These are phyloP conservation scores for Biancaea sappan DNA, from an alignment of 306 rosid genomes.

Conservation along the genomic window DNA sequence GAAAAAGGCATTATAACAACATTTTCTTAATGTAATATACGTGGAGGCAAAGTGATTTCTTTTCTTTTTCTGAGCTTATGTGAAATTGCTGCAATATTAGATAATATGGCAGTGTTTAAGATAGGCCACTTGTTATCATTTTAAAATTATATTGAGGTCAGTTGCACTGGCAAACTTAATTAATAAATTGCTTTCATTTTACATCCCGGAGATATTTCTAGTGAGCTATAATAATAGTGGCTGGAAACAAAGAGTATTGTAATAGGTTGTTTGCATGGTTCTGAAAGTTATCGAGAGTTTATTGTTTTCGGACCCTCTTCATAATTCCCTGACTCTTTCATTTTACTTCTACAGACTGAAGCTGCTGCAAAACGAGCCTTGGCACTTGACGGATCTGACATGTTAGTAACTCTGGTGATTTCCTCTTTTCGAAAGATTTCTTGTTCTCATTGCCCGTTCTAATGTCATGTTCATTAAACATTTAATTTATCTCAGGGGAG, in stretches of 20 bases:
- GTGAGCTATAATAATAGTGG: not conserved
- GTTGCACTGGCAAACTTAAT: too few relatives aligned
- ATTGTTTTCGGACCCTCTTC: slow-evolving; percentile 5
- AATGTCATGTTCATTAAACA: slow-evolving; percentile 24
- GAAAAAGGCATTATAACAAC: not conserved
- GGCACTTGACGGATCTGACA: slow-evolving; percentile 92
- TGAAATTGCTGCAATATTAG: not conserved
- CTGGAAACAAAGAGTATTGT: too few relatives aligned
- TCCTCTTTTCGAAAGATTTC: slow-evolving; percentile 6
- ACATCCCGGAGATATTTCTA: not conserved
- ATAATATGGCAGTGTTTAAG: not conserved
- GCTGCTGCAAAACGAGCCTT: slow-evolving; percentile 92
- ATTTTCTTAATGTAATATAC: not conserved
- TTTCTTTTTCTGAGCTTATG: not conserved
- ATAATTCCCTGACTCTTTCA: slow-evolving; percentile 19
- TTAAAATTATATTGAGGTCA: too few relatives aligned
- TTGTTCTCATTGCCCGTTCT: slow-evolving; percentile 23
- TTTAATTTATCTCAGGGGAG: slow-evolving; percentile 73
- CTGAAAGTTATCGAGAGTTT: not conserved
- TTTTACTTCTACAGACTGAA: slow-evolving; percentile 66
- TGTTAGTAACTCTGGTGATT: slow-evolving; percentile 58
- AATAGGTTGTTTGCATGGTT: too few relatives aligned
- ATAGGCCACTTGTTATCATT: not conserved
- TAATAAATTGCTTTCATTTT: not conserved
- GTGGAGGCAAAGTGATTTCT: not conserved